A percentile compares a stretch with the other conserved stretches of the same genome.
Evolutionary conservation across 2,329 filamentous ascomycete genomes (phyloP).

Genomic region (Calonectria ilicicola): DNA sequence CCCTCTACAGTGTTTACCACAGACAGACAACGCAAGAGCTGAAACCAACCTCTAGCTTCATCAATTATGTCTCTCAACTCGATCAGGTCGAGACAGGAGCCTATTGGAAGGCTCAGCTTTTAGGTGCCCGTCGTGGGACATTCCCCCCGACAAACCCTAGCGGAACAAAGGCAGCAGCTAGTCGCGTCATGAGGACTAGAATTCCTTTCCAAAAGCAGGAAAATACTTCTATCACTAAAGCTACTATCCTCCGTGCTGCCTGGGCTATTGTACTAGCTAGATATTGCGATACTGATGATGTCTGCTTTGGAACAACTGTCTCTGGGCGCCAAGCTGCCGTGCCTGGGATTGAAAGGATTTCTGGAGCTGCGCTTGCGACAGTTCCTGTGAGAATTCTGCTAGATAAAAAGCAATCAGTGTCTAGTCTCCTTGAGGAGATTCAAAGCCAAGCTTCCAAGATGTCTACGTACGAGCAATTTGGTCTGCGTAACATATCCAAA

Average conservation of each 20-base stretch:
- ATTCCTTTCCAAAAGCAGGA: neutral
- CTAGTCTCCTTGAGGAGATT: conserved; percentile 48
- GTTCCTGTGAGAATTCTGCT: conserved; percentile 35
- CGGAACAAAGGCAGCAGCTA: neutral
- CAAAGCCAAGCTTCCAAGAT: conserved; percentile 29
- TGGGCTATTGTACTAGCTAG: conserved; percentile 14
- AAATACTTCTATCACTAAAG: neutral
- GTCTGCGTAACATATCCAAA: conserved; percentile 33
- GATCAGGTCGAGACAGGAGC: neutral
- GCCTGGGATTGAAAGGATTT: conserved; percentile 30
- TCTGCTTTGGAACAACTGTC: conserved; percentile 7
- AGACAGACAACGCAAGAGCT: neutral
- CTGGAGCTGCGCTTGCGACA: conserved; percentile 48
- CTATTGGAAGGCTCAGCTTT: conserved; percentile 11
- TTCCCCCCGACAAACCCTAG: neutral
- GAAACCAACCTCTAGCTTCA: conserved; percentile 1
- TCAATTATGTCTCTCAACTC: neutral
- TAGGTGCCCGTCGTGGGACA: neutral
- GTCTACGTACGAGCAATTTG: conserved; percentile 26
- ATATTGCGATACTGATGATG: conserved; percentile 6
- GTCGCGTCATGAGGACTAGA: neutral
- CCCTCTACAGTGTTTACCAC: neutral
- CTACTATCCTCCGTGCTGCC: conserved; percentile 10
- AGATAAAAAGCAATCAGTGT: conserved; percentile 41
- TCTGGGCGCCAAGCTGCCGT: conserved; percentile 28